Percentiles rank a stretch among this genome's conserved stretches.
Evolutionary conservation across 495 filamentous ascomycete species (phyloP).

Genomic region (Tuber umbilicatum): DNA sequence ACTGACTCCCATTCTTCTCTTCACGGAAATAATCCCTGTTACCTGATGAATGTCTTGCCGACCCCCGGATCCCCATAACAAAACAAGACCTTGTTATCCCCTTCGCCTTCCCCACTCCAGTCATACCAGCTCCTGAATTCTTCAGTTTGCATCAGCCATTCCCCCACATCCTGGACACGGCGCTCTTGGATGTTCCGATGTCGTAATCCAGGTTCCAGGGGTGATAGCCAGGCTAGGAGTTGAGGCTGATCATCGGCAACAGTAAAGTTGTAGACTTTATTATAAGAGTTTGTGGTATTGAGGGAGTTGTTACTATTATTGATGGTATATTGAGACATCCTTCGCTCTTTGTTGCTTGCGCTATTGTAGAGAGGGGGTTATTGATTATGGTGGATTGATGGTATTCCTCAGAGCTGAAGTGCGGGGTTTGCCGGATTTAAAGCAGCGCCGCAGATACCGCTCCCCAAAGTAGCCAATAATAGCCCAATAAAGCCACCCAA

Average conservation of each 20-base stretch:
- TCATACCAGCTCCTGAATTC: not conserved
- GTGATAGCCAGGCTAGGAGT: not conserved
- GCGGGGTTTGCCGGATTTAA: not conserved
- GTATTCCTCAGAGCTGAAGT: not conserved
- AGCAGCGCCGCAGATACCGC: not conserved
- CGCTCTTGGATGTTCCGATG: not conserved
- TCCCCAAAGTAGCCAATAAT: not conserved
- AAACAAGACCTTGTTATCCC: not conserved
- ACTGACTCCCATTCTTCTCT: not conserved
- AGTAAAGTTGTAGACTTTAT: not conserved
- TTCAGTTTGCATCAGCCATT: not conserved
- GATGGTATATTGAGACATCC: not conserved
- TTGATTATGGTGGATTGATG: not conserved
- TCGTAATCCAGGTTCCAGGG: not conserved
- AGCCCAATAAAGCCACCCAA: no score
- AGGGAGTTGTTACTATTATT: not conserved
- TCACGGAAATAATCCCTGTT: not conserved
- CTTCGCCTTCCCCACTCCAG: not conserved
- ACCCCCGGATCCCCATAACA: not conserved
- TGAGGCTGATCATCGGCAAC: not conserved
- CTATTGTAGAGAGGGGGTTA: not conserved
- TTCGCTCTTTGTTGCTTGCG: not conserved
- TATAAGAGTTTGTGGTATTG: not conserved
- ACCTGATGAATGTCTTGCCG: conserved; percentile 1
- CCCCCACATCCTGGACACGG: no score